Percentiles rank a stretch among this genome's conserved stretches.
phyloP scores from a whole-genome alignment of 2,329 filamentous ascomycete species.

The Hymenoscyphus repandus region DNA sequence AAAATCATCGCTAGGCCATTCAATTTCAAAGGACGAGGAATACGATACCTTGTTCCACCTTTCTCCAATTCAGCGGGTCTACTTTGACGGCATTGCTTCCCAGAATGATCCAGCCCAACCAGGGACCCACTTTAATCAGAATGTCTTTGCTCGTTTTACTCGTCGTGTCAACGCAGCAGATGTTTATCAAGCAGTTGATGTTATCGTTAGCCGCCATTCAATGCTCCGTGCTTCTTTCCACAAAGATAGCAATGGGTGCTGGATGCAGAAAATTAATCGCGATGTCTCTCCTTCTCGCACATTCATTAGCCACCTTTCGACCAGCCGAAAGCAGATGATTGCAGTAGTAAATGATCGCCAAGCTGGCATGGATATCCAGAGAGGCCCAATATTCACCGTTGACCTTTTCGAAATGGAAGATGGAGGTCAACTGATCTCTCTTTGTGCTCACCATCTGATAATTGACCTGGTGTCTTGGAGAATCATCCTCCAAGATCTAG shows the following conservation, averaged over 20 bases:
- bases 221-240: background rate
- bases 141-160: background rate
- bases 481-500: constrained; percentile 34
- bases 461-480: constrained; percentile 36
- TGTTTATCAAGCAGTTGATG: background rate
- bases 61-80: background rate
- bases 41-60: background rate
- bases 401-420: constrained; percentile 19
- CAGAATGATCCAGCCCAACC: background rate
- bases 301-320: background rate
- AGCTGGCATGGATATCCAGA: constrained; percentile 27
- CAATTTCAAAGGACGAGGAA: background rate
- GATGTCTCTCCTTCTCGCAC: background rate
- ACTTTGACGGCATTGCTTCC: background rate
- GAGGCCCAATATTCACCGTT: constrained; percentile 18
- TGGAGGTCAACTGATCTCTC: constrained; percentile 32
- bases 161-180: background rate
- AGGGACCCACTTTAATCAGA: background rate
- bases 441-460: constrained; percentile 24
- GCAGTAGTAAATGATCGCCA: constrained; percentile 21
- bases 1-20: background rate
- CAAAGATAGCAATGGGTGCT: background rate
- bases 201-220: background rate
- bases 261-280: background rate
- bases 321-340: background rate